Evolutionary conservation across 257 asterid genomes (phyloP).

Genomic region (Lycium barbarum): DNA sequence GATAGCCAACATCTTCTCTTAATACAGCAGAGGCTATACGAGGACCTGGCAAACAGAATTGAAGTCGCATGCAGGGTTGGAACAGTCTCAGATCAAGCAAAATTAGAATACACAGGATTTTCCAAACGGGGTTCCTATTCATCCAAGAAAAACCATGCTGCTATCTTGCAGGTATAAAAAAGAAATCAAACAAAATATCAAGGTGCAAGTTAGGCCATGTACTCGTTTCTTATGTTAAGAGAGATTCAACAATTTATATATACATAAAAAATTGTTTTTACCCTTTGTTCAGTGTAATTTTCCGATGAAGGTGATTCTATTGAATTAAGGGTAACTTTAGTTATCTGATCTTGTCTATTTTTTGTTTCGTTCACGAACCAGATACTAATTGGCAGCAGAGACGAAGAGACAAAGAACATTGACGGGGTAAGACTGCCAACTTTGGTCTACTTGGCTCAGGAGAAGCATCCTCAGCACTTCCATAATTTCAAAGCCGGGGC

Average conservation of each 20-base stretch:
- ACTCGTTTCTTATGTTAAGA: not conserved
- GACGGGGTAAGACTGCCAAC: constrained; percentile 67
- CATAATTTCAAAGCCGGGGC: constrained; percentile 98
- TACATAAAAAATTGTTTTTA: too few species aligned
- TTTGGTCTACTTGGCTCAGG: constrained; percentile 83
- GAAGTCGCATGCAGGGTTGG: constrained; percentile 53
- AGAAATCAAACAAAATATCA: not conserved
- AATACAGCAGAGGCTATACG: constrained; percentile 57
- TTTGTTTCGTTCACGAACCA: constrained; percentile 29
- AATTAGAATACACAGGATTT: constrained; percentile 52
- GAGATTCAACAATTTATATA: not conserved
- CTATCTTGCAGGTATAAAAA: constrained; percentile 65
- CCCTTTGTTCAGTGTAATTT: too few species aligned
- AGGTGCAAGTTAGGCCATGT: not conserved
- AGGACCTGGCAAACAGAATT: constrained; percentile 67
- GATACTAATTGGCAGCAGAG: constrained; percentile 67
- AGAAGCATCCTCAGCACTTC: constrained; percentile 76
- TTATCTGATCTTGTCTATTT: not conserved
- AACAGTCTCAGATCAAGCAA: constrained; percentile 43
- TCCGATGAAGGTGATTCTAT: too few species aligned
- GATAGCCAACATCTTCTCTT: not conserved
- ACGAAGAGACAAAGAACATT: constrained; percentile 52
- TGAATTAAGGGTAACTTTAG: not conserved
- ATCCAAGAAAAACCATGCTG: constrained; percentile 66
- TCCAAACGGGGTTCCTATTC: constrained; percentile 61